Base-by-base conservation (phyloP, 2,329 filamentous ascomycete genomes). In the Aspergillus sp. region DNA sequence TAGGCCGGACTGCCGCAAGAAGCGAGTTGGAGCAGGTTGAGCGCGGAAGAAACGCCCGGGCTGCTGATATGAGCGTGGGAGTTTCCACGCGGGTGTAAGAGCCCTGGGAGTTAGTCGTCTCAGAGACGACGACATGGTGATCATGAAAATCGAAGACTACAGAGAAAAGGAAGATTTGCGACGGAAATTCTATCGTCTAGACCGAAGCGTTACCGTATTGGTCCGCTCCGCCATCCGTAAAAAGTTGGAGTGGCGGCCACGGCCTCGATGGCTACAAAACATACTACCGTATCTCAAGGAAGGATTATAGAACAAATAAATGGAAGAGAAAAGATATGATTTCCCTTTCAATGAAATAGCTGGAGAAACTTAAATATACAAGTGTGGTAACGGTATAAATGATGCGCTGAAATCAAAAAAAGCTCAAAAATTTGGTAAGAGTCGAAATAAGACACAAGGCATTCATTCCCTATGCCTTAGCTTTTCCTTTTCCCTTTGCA, bases 401-500 rank as follows among this genome's bases (percentile, higher is more conserved):
- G 7, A 15, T 38, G 57, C 50, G 58, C 11, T 59, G 51, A 48
- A 32, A 41, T 18, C 45, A 17, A 13, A 45, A 45, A 41, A 44
- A 41, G 59, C 38, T 36, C 30, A 60, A 59, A 51, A 36, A 42
- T 13, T 49, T 50, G 32, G 48, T 30, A 26, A 41, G 36, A 17
- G 32, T 15, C 1, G 9, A 3, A 15, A 52, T 36, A 26, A 48
- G 30, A 15, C 32, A 22, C 0, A n/a, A 2, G 12, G 20, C 12
- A 47, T 32, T 41, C 12, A 47, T 32, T 41, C 56, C 61, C 60
- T 63, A 71, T 18, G 63, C 71, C 59, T 72, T 75, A 22, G 63
- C 69, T 58, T 74, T 76, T 36, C 71, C 72, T 60, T 77, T 76
- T 24, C 63, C 65, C 54, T 71, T 67, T 8, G 59, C 34, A 55